Evolutionary conservation across 2,329 filamentous ascomycete species (phyloP), one percentile per base, ranked within the genome.

Genomic region (Metarhizium anisopliae): DNA sequence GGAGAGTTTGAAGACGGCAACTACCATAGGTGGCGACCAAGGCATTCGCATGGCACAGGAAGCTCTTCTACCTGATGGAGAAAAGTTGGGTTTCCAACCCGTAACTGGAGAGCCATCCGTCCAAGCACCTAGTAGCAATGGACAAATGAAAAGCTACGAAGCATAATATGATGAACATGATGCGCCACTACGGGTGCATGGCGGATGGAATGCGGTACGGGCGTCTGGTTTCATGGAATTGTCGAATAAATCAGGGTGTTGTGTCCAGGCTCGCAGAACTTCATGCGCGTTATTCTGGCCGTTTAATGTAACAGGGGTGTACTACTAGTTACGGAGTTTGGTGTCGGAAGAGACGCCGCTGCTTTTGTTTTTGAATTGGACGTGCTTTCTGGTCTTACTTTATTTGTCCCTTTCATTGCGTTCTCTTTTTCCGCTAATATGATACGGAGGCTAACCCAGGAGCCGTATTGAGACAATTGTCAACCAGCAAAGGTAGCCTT

Each of bases 1-100:
- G 72, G 86, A 90, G 50, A 79, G 80, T 0, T 77, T 95, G n/a
- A 80, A 78, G 68, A 74, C 73, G n/a, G 81, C 78, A 1, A 73
- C 72, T 0, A 64, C 71, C 0, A 67, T 69, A 6, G 79, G 78
- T 6, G 78, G 77, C 35, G 80, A 81, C 18, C 75, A 77, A 56
- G 77, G 76, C 4, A 62, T 72, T 18, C 76, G 74, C 53, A 63
- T 79, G 66, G 76, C 75, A 1, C 73, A 77, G 55, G 77, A 78
- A 10, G 68, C 54, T 16, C 35, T 71, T 1, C 63, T 73, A 59
- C 68, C 64, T n/a, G 78, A 81, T 50, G 76, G 74, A 16, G 79
- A 79, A 32, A 76, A 74, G 32, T 68, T 86, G 60, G 76, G 73
- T 53, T 82, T 86, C 62, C 77, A 81, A 56, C 68, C 74, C 1